Percentiles rank a stretch among this genome's conserved stretches.
phyloP scores from a whole-genome alignment of 2,329 filamentous ascomycete species.

The Lachnellula suecica region DNA sequence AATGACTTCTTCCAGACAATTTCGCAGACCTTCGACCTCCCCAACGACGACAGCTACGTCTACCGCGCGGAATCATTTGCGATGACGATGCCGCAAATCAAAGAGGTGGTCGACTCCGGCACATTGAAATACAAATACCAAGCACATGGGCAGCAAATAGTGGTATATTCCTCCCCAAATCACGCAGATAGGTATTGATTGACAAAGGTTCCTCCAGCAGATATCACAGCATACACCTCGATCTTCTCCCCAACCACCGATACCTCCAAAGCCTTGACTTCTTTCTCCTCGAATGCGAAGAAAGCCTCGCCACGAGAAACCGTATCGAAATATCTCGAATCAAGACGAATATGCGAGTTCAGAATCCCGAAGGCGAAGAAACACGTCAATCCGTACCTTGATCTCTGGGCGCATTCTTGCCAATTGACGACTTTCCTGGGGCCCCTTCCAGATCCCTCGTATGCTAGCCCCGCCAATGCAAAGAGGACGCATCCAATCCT shows the following conservation, averaged over 20 bases:
- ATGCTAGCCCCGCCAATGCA: slow-evolving; percentile 42
- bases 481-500: slow-evolving; percentile 65
- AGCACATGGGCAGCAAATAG: slow-evolving; percentile 20
- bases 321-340: slow-evolving; percentile 55
- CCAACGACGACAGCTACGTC: slow-evolving; percentile 22
- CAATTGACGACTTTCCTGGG: slow-evolving; percentile 58
- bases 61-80: slow-evolving; percentile 27
- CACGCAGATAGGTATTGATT: slow-evolving; percentile 13
- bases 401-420: slow-evolving; percentile 66
- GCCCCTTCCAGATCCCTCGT: slow-evolving; percentile 54
- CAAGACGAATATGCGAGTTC: slow-evolving; percentile 46
- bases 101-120: slow-evolving; percentile 13
- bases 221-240: slow-evolving; percentile 65
- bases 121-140: slow-evolving; percentile 25
- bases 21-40: slow-evolving; percentile 20
- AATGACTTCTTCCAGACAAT: slow-evolving; percentile 23
- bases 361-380: slow-evolving; percentile 48
- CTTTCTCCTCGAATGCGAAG: slow-evolving; percentile 64
- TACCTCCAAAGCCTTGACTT: slow-evolving; percentile 61
- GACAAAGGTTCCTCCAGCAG: slow-evolving; percentile 36
- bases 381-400: slow-evolving; percentile 62
- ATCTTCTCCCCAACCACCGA: slow-evolving; percentile 63
- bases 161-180: slow-evolving; percentile 3
- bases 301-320: slow-evolving; percentile 58
- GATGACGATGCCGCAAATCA: slow-evolving; percentile 24